Evolutionary conservation across 495 filamentous ascomycete species (phyloP), one percentile per base, ranked within the genome.

Genomic region (Penicillium canariense): DNA sequence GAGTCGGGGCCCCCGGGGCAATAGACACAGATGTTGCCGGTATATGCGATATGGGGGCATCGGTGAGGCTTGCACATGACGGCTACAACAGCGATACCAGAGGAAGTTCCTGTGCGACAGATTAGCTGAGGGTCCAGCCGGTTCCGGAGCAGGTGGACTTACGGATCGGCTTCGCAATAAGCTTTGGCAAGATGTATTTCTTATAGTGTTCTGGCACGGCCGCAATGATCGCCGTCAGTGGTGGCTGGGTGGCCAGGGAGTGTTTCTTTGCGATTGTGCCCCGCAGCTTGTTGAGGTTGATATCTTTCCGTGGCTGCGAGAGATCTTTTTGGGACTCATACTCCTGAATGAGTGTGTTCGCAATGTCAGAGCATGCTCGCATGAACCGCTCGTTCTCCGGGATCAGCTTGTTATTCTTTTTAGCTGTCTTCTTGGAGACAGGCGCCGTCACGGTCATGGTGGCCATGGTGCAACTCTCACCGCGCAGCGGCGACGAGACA

Each of bases 21-120:
- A 74, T 98, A 98, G 50, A 98, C 95, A 69, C 95, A 98, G 54
- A 98, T 97, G 64, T 97, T 98, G 63, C 94, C 94, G 2, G 95
- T 97, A 71, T 88, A 98, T 9, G 94, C 90, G 56, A 97, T 98
- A 67, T 98, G 94, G 26, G 94, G 94, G 65, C 94, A 98, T 58
- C 94, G 83, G 68, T 98, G 94, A 27, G 94, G 94, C 72, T 97
- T 98, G 80, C 94, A 97, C 94, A 98, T 97, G 49, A 98, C 95
- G 15, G 95, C 94, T 34, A 98, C 94, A 9, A 98, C 95, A n/a
- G 94, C 95, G 60, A 98, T 97, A 31, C 94, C 94, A 35, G 93
- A 96, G 5, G 93, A 94, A 11, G 90, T 96, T 66, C 87, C 85
- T 86, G 57, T 34, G 11, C 47, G 26, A 23, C n/a, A 18, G n/a